Evolutionary conservation across 169 alveolate species (phyloP).

Genomic region (Plasmodium yoelii): DNA sequence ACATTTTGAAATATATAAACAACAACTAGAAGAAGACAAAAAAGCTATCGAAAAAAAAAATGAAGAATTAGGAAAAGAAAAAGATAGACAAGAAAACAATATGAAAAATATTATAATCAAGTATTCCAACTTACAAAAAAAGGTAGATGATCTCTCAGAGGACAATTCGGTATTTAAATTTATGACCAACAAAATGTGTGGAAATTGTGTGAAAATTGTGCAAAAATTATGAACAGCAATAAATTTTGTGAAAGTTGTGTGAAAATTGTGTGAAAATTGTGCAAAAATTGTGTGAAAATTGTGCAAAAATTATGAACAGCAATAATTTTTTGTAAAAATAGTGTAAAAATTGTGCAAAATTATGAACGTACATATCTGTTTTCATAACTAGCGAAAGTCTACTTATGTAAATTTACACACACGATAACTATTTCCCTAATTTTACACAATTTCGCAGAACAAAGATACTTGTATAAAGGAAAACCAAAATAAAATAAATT

Average conservation of each 20-base stretch:
- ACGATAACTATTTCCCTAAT: background rate
- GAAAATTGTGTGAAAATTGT: too few species aligned
- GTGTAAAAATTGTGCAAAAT: too few species aligned
- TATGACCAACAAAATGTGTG: too few species aligned
- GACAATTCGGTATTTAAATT: conserved; percentile 25
- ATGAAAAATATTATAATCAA: conserved; percentile 29
- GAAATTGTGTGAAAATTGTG: too few species aligned
- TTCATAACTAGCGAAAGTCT: too few species aligned
- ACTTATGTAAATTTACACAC: background rate
- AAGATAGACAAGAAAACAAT: conserved; percentile 26
- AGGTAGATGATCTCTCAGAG: conserved; percentile 18
- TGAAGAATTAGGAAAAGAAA: conserved; percentile 40
- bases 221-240: too few species aligned
- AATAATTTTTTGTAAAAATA: too few species aligned
- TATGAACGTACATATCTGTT: too few species aligned
- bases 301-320: too few species aligned
- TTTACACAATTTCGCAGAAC: background rate
- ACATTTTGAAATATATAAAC: conserved; percentile 9
- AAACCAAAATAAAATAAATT: background rate
- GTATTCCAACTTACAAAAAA: conserved; percentile 25
- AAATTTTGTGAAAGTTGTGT: too few species aligned
- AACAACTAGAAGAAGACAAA: conserved; percentile 20
- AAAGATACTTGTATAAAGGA: conserved; percentile 1
- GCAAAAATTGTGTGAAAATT: too few species aligned
- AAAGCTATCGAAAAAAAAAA: conserved; percentile 9